Base-by-base conservation (phyloP, 2,329 filamentous ascomycete species). In the Fusarium hostae region DNA sequence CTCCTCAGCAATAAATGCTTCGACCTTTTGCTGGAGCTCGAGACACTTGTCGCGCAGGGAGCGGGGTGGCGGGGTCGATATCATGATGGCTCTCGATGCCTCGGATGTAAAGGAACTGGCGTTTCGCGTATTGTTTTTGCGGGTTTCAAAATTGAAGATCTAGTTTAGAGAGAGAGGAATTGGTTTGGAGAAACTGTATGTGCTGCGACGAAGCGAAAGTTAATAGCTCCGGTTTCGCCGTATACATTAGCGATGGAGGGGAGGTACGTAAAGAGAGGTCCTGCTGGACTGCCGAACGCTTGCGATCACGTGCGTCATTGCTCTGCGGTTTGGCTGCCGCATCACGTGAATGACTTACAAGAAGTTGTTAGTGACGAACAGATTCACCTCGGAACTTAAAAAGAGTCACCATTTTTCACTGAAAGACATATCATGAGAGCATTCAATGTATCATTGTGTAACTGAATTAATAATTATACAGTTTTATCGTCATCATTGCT, bases 1-100 rank as follows among this genome's bases (percentile, higher is more conserved):
- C 35, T 88, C 81, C 71, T 90, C 86, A 50, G 84, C 84, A 60
- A 97, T 84, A 77, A 97, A 94, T 28, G 85, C 84, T 52, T 88
- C 83, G 66, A 97, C 84, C 79, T 88, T 88, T 68, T 81, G 81
- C 74, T 89, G 86, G 69, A 93, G 84, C 72, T 85, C 82, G 79
- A 79, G 81, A 82, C 84, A 89, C 77, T 86, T 78, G 26, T 82
- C 80, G 58, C 80, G 77, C 48, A 83, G 73, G n/a, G 71, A 64
- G 66, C 70, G 70, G 65, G 72, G 67, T 73, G 71, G 70, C 65
- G 69, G 69, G 69, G 69, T 65, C 57, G 61, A 39, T 70, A 66
- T 72, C 69, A 72, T 72, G 70, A 70, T 66, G 44, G 63, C 40
- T 32, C 40, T 55, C 35, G 18, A 57, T 50, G 61, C 45, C 52